These are phyloP conservation scores for Darksidea phi DNA, from an alignment of 495 filamentous ascomycete species.

Conservation along the genomic window DNA sequence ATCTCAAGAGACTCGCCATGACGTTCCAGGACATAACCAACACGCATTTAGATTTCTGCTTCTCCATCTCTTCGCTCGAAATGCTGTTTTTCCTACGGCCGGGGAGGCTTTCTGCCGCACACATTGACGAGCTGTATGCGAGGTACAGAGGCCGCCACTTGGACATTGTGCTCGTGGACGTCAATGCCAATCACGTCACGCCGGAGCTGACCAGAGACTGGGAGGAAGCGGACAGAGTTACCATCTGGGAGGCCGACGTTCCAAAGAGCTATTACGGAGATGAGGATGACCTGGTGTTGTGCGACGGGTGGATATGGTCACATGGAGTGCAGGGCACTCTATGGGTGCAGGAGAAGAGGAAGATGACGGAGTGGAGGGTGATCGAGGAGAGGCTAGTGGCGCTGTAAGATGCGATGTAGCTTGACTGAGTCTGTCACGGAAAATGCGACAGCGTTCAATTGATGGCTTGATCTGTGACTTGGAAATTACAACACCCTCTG, in stretches of 20 bases:
- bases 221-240: constrained; percentile 14
- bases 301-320: constrained; percentile 26
- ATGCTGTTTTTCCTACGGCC: constrained; percentile 11
- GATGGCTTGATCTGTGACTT: too few species aligned
- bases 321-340: constrained; percentile 23
- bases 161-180: constrained; percentile 23
- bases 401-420: neutral
- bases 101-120: neutral
- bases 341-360: constrained; percentile 16
- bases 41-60: neutral
- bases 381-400: neutral
- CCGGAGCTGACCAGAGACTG: constrained; percentile 15
- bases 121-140: constrained; percentile 17
- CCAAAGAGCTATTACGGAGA: constrained; percentile 30
- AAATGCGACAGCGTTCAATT: too few species aligned
- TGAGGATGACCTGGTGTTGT: constrained; percentile 20
- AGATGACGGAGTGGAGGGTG: constrained; percentile 14
- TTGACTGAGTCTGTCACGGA: too few species aligned
- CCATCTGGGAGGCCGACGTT: constrained; percentile 26
- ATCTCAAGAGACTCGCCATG: constrained; percentile 20
- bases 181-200: constrained; percentile 16
- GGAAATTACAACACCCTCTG: too few species aligned
- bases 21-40: constrained; percentile 3
- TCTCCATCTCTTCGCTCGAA: constrained; percentile 11
- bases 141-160: constrained; percentile 7